Base-by-base conservation (phyloP, 2,329 filamentous ascomycete species). In the Penicillium frequentans region DNA sequence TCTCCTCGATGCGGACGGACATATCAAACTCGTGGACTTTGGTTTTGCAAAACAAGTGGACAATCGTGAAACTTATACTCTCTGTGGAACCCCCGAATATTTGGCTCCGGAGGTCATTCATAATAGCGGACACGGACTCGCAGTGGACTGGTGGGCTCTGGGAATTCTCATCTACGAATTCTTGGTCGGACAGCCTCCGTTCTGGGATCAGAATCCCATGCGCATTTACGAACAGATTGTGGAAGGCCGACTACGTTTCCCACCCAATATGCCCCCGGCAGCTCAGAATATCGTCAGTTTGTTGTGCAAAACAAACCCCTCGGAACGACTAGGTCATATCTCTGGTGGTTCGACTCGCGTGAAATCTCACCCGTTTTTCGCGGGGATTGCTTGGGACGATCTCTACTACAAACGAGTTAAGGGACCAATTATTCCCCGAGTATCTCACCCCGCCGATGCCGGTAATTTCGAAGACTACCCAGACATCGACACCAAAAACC, bases 181-280 rank as follows among this genome's bases (percentile, higher is more conserved):
- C 67, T 75, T 88, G 21, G 85, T 88, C 49, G 86, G 86, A 51
- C 85, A 88, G 65, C 86, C 86, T 23, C 86, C 86, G 1, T 88
- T 88, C 70, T 88, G 86, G 85, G 85, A 88, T 68, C 83, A 86
- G 58, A 87, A 87, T 63, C 85, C 85, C 3, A 86, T 88, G 83
- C 86, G 86, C 59, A 87, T 88, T 60, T 88, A 88, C 69, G 85
- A 88, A 70, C 85, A 85, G 68, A 88, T 88, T 61, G 84, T 88
- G 14, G 82, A 86, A 70, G 86, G 85, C 56, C 82, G 79, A 58
- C 73, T 88, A 42, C 83, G 84, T 57, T 88, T 84, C 67, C 86
- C 86, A 8, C 78, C 78, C 9, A 80, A 81, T 60, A 85, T 87
- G 81, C 80, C 82, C 1, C 67, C 79, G 3, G 79, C 84, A 26